phyloP scores from a whole-genome alignment of 345 rosid genomes.

The Brassica juncea region DNA sequence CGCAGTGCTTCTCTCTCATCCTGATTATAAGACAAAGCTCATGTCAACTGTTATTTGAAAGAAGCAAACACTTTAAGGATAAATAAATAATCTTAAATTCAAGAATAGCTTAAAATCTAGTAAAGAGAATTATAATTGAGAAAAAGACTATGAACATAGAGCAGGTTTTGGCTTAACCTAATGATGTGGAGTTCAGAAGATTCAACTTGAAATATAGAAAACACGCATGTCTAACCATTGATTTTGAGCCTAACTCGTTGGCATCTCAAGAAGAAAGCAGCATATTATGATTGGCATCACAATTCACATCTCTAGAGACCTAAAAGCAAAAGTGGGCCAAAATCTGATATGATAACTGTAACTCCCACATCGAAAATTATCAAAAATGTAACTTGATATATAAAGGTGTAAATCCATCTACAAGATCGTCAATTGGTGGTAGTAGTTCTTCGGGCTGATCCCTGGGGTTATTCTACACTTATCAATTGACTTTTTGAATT shows the following conservation, averaged over 20 bases:
- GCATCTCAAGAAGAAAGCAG: background rate
- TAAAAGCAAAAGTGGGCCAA: background rate
- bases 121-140: background rate
- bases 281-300: background rate
- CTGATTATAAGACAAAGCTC: conserved; percentile 27
- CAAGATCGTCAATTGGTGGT: background rate
- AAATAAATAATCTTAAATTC: background rate
- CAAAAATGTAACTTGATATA: too few species aligned
- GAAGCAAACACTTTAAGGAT: background rate
- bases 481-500: background rate
- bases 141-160: background rate
- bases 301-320: background rate
- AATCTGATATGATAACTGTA: background rate
- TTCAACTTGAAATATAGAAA: background rate
- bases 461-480: background rate
- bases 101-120: background rate
- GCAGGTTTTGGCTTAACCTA: background rate
- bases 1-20: conserved; percentile 63
- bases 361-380: background rate
- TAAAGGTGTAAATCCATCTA: background rate
- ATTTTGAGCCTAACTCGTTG: background rate
- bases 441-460: background rate
- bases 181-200: background rate
- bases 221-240: background rate
- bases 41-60: background rate